phyloP scores from a whole-genome alignment of 2,329 filamentous ascomycete species.

The Cordyceps militaris region DNA sequence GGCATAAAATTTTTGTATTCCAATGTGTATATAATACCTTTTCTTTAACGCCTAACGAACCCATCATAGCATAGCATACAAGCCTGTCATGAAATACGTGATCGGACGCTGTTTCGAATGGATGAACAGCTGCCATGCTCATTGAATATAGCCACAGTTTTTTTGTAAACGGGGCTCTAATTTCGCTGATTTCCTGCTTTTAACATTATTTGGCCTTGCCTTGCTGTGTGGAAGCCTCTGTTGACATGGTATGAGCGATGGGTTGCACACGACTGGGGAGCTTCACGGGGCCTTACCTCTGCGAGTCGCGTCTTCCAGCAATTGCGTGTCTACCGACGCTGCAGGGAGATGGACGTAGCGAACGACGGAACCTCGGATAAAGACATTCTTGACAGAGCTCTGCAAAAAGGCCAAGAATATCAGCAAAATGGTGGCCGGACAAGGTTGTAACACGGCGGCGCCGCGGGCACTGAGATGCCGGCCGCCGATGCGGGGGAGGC shows the following conservation, averaged over 20 bases:
- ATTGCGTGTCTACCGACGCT: slow-evolving; percentile 71
- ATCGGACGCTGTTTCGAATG: background rate
- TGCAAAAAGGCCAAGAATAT: slow-evolving; percentile 21
- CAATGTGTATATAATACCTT: slow-evolving; percentile 11
- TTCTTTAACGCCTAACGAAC: slow-evolving; percentile 11
- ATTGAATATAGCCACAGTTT: background rate
- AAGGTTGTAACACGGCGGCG: background rate
- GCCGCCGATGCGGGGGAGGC: background rate
- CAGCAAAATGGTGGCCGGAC: background rate
- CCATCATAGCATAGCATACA: slow-evolving; percentile 11
- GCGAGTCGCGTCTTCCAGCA: slow-evolving; percentile 85
- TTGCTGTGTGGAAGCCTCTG: slow-evolving; percentile 52
- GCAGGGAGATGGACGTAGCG: slow-evolving; percentile 86
- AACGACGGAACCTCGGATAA: slow-evolving; percentile 88
- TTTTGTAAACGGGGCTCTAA: background rate
- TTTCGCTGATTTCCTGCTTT: background rate
- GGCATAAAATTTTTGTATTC: slow-evolving; percentile 11
- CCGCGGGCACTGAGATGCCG: background rate
- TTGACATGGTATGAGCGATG: no score
- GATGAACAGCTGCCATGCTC: slow-evolving; percentile 1
- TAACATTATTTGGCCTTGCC: slow-evolving; percentile 44
- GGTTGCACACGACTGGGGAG: background rate
- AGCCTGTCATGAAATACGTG: background rate
- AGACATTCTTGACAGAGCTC: slow-evolving; percentile 87
- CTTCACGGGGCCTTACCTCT: slow-evolving; percentile 51